Evolutionary conservation across 176 grass and related monocot genomes (phyloP).

Genomic region (Raddia distichophylla): DNA sequence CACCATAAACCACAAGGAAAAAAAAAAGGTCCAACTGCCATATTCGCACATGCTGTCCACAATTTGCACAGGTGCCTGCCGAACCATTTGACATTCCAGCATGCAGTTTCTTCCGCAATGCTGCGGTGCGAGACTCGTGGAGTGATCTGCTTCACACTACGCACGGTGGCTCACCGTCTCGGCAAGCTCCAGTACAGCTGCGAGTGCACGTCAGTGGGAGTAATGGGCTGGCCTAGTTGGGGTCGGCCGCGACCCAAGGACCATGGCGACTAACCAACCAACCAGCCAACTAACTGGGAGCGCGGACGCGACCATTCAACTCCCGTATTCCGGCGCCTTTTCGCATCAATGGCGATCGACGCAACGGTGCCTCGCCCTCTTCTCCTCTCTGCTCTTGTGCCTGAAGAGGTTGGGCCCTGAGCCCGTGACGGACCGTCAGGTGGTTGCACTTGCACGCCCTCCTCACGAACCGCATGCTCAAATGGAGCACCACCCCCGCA

Average conservation of each 20-base stretch:
- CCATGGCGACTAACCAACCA: not conserved
- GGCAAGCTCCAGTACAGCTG: not conserved
- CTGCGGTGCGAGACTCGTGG: too few relatives aligned
- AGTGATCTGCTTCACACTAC: not conserved
- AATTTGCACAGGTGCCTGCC: too few relatives aligned
- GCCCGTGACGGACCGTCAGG: not conserved
- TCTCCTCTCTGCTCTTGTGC: not conserved
- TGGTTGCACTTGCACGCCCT: not conserved
- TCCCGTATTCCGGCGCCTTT: not conserved
- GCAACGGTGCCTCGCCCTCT: not conserved
- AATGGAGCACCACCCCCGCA: not conserved
- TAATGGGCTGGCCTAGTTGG: not conserved
- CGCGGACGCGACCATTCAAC: conserved; percentile 8
- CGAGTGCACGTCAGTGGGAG: not conserved
- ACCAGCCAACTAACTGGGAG: not conserved
- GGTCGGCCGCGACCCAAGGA: too few relatives aligned
- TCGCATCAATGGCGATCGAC: not conserved
- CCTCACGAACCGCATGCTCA: conserved; percentile 7
- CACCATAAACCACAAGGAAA: too few relatives aligned
- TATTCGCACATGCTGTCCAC: too few relatives aligned
- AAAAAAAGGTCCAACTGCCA: too few relatives aligned
- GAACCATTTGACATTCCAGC: too few relatives aligned
- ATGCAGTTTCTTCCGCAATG: too few relatives aligned
- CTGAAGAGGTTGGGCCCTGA: not conserved
- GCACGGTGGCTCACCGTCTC: not conserved